Evolutionary conservation across 73 alveolate genomes (phyloP).

Genomic region (Paramecium tetraurelia): DNA sequence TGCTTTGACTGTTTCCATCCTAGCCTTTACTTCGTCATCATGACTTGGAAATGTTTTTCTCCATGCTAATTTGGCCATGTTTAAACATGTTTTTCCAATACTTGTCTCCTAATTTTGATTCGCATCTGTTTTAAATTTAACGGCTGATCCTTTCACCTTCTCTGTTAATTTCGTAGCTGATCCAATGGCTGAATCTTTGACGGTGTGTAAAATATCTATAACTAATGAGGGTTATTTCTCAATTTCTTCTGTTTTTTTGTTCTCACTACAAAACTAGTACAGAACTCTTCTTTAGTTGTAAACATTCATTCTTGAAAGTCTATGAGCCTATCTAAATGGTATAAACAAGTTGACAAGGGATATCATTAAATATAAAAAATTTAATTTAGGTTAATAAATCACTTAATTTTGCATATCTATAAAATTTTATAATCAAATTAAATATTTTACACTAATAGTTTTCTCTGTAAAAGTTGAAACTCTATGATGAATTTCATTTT

Average conservation of each 20-base stretch:
- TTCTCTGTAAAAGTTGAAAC: not conserved
- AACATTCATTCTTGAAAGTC: not conserved
- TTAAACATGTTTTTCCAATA: conserved; percentile 6
- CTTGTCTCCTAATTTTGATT: not conserved
- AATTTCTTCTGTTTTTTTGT: conserved; percentile 34
- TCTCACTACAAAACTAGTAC: not conserved
- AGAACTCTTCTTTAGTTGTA: not conserved
- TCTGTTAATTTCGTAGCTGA: not conserved
- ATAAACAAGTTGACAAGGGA: not conserved
- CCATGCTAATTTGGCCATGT: conserved; percentile 46
- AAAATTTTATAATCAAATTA: not conserved
- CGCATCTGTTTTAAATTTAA: not conserved
- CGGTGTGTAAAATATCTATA: not conserved
- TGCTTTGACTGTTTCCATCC: conserved; percentile 1
- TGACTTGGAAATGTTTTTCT: conserved; percentile 30
- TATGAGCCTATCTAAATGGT: not conserved
- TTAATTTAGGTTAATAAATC: not conserved
- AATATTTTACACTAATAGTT: not conserved
- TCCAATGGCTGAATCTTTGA: not conserved
- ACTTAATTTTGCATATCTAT: not conserved
- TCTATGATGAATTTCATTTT: not conserved
- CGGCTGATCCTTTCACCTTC: not conserved
- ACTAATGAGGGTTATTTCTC: conserved; percentile 22
- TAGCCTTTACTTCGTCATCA: conserved; percentile 44
- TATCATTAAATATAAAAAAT: conserved; percentile 8